A percentile compares a stretch with the other conserved stretches of the same genome.
These are phyloP conservation scores for Yamadazyma buinensis DNA, from an alignment of 1,139 yeast genomes.

Conservation along the genomic window DNA sequence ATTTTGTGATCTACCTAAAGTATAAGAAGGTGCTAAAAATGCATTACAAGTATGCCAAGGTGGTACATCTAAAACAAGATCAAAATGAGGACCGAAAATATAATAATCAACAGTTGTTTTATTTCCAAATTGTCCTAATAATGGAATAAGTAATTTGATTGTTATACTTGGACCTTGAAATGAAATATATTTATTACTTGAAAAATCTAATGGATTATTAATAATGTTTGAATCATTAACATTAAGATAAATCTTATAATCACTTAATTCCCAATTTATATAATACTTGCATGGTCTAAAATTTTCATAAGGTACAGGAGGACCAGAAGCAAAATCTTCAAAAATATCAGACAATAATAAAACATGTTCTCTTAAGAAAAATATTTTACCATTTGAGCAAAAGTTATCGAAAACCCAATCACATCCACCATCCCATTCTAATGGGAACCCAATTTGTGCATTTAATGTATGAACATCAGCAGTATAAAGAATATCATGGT, in stretches of 20 bases:
- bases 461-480: slow-evolving; percentile 58
- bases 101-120: slow-evolving; percentile 53
- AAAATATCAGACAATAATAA: slow-evolving; percentile 69
- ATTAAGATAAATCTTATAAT: slow-evolving; percentile 65
- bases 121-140: slow-evolving; percentile 55
- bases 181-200: slow-evolving; percentile 72
- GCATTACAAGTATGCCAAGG: slow-evolving; percentile 87
- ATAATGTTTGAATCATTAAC: slow-evolving; percentile 86
- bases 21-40: slow-evolving; percentile 56
- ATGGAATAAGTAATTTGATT: slow-evolving; percentile 52
- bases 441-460: slow-evolving; percentile 64
- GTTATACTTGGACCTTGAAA: slow-evolving; percentile 63
- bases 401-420: slow-evolving; percentile 59
- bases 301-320: slow-evolving; percentile 66
- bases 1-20: slow-evolving; percentile 61
- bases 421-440: slow-evolving; percentile 77
- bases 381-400: slow-evolving; percentile 54
- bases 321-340: slow-evolving; percentile 75
- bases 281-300: slow-evolving; percentile 69
- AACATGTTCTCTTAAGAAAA: slow-evolving; percentile 80
- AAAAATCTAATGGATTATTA: slow-evolving; percentile 80
- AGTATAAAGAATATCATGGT: slow-evolving; percentile 72
- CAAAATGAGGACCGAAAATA: slow-evolving; percentile 57
- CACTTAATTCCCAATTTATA: slow-evolving; percentile 54
- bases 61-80: slow-evolving; percentile 69